Conservation (phyloP, 768 basidiomycete genomes). For the Plicaturopsis crispa region DNA sequence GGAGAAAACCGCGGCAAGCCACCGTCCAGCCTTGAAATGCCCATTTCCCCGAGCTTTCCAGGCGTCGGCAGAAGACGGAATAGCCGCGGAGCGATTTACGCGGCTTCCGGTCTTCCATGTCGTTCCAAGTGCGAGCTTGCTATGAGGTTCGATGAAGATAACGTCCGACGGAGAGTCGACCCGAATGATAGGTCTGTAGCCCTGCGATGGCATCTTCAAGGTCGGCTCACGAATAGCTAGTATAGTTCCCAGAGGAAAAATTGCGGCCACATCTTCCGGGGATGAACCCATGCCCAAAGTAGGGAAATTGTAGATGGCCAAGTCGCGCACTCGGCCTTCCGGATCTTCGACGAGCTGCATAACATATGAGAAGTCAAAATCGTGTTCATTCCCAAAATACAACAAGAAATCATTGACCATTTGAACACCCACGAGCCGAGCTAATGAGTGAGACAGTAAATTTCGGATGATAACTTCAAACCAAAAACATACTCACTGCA, state of each 20-base stretch:
- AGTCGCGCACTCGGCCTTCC: slow-evolving; percentile 11
- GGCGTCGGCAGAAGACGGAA: slow-evolving; percentile 3
- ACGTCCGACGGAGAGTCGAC: slow-evolving; percentile 24
- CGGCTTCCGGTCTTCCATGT: not conserved
- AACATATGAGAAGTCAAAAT: too few relatives aligned
- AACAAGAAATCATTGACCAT: too few relatives aligned
- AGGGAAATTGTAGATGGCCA: slow-evolving; percentile 20
- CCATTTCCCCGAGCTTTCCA: slow-evolving; percentile 18
- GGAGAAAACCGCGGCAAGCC: slow-evolving; percentile 17
- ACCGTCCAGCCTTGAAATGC: slow-evolving; percentile 12
- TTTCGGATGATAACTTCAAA: not conserved
- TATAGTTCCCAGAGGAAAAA: slow-evolving; percentile 19
- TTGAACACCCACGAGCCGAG: not conserved
- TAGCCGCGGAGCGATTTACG: not conserved
- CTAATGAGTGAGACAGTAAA: not conserved
- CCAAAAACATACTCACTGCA: not conserved
- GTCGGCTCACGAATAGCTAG: slow-evolving; percentile 24
- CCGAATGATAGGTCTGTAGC: slow-evolving; percentile 11
- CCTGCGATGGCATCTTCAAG: slow-evolving; percentile 11
- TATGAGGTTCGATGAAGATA: slow-evolving; percentile 9
- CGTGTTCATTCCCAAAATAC: too few relatives aligned
- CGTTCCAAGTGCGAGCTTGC: slow-evolving; percentile 6
- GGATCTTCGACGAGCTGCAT: slow-evolving; percentile 20
- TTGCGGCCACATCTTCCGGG: slow-evolving; percentile 14
- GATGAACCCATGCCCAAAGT: too few relatives aligned